Conservation (phyloP, 495 filamentous ascomycete species). For the Aspergillus diversus region DNA sequence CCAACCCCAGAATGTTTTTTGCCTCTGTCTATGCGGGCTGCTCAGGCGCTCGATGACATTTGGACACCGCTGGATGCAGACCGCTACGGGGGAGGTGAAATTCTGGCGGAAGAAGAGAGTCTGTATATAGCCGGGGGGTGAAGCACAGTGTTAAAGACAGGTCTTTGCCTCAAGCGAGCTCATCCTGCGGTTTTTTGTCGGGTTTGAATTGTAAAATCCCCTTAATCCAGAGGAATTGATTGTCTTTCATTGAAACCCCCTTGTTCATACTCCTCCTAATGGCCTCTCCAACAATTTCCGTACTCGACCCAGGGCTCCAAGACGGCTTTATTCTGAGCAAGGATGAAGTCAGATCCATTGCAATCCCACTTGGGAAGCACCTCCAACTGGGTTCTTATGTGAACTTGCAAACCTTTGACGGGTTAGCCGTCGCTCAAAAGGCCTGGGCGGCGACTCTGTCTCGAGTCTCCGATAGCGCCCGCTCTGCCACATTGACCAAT, state of each 20-base stretch:
- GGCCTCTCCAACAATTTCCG: not conserved
- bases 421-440: not conserved
- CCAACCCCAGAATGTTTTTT: not conserved
- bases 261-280: not conserved
- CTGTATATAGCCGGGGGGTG: slow-evolving; percentile 1
- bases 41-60: not conserved
- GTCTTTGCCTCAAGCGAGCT: not conserved
- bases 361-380: not conserved
- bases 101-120: not conserved
- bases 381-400: not conserved
- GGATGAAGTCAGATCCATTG: slow-evolving; percentile 3
- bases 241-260: not conserved
- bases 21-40: not conserved
- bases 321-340: not conserved
- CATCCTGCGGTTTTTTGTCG: not conserved
- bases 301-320: not conserved
- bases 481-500: not conserved
- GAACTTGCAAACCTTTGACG: not conserved
- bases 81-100: not conserved
- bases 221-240: not conserved
- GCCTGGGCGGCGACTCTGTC: slow-evolving; percentile 3
- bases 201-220: not conserved
- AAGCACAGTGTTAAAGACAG: not conserved
- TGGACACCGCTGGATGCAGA: slow-evolving; percentile 6
- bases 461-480: not conserved